Base-by-base conservation (phyloP, 139 green algal species). In the Picochlorum sp. region DNA sequence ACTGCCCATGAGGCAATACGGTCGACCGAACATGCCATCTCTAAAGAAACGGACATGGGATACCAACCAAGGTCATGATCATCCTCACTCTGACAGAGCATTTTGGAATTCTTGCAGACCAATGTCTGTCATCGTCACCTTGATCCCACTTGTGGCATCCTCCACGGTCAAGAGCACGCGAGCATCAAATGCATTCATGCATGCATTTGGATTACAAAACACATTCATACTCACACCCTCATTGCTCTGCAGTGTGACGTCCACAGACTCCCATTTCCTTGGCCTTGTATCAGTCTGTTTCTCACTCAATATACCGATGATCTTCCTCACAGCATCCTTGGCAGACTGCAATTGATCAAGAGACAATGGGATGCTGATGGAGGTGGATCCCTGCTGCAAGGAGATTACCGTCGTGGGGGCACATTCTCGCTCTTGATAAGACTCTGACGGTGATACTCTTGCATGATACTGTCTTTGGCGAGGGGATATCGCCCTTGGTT, bases 201-300 rank as follows among this genome's bases (percentile, higher is more conserved):
- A 68, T 1, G 78, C 80, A 60, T 93, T 93, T 45, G 86, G 85
- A 69, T 93, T 93, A 83, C 86, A 93, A 24, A 89, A 82, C 11
- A 91, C 49, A 68, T 90, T 69, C 11, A 89, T 57, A 24, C 49
- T 61, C 37, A 71, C 50, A 1, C 84, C 2, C 28, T 75, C 75
- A 3, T 65, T 50, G 54, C 64, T 41, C 64, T 69, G 57, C 16
- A 64, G 58, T 23, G 44, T 64, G 37, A 71, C 84, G 60, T 86
- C 77, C 79, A 90, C 81, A 26, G 67, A 62, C n/a, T 76, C 61
- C 70, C 65, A 87, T 4, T 80, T 63, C 69, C 82, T 75, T 3
- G 84, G 84, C 14, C 73, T 56, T 50, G 85, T 74, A 49, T 80
- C 84, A 38, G 68, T 59, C 58, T 90, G 83, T 59, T 90, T 90